Evolutionary conservation across 768 basidiomycete genomes (phyloP), one percentile per base, ranked within the genome.

Genomic region (Rickenella mellea): DNA sequence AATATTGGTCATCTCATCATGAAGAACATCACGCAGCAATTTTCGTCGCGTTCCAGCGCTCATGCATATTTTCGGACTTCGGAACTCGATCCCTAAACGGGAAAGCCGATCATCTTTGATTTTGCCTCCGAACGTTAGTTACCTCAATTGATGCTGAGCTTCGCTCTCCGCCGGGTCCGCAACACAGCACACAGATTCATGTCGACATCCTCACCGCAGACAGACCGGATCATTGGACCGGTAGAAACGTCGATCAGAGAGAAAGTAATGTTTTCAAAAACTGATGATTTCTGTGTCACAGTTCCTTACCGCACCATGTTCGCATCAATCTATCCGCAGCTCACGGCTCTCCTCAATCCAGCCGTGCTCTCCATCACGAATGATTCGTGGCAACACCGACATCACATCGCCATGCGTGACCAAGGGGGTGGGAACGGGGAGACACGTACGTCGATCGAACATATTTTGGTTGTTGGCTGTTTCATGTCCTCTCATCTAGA

Each of bases 301-400:
- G 7, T 27, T 4, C 11, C 22, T 30, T 27, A 30, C 38, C 19
- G 42, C 46, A 53, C 47, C 39, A 48, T 45, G 35, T 27, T 42
- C 35, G 52, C 49, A 35, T 42, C 52, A 42, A 24, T 48, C 47
- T 21, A 31, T 44, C 48, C 48, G 47, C 56, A 90, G 88, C 64
- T 91, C 50, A 75, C 67, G 41, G 57, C 63, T 32, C 64, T 76
- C 39, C 67, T 91, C 42, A 65, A 68, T 51, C 87, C 88, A 15
- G 60, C 70, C 41, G 67, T 69, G 52, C 67, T 91, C 55, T 68
- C 56, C 41, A 80, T 91, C 55, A 70, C 70, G 27, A 91, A 91
- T 62, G 83, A 91, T 54, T 90, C 88, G 40, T 80, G 77, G 74
- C 71, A 84, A 64, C 88, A 91, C 61, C 74, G 83, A 54, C 83